Percentiles rank a stretch among this genome's conserved stretches.
These are phyloP conservation scores for Asterophora parasitica DNA, from an alignment of 768 basidiomycete genomes.

Conservation along the genomic window DNA sequence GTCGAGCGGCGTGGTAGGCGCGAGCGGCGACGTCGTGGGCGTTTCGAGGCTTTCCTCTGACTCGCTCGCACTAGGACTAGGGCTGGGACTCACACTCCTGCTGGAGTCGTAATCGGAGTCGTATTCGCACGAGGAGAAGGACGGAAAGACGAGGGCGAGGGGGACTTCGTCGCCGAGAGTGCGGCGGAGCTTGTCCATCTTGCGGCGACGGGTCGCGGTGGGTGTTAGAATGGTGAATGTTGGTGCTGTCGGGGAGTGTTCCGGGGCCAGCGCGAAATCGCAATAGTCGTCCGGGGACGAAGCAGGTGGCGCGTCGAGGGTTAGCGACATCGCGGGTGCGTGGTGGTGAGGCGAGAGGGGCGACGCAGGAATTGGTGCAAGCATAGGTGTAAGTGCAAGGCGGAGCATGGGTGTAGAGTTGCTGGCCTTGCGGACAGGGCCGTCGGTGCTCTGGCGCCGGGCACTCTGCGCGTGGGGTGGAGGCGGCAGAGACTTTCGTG, in stretches of 20 bases:
- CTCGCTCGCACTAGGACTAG: too few relatives aligned
- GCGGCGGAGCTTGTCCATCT: conserved; percentile 60
- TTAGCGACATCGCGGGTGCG: background rate
- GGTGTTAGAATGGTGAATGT: conserved; percentile 40
- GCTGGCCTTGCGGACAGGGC: conserved; percentile 22
- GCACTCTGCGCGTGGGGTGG: too few relatives aligned
- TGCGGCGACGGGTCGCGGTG: conserved; percentile 41
- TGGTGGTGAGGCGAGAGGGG: background rate
- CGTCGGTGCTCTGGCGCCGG: conserved; percentile 3
- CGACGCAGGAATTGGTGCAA: background rate
- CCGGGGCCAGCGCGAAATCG: conserved; percentile 12
- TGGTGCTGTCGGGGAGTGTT: conserved; percentile 26
- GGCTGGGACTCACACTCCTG: too few relatives aligned
- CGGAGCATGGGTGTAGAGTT: conserved; percentile 7
- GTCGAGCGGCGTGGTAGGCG: too few relatives aligned
- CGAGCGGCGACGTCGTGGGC: too few relatives aligned
- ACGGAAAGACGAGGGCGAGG: conserved; percentile 55
- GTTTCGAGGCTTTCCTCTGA: too few relatives aligned
- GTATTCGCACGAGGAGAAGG: background rate
- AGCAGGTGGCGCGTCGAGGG: too few relatives aligned
- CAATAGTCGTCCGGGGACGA: too few relatives aligned
- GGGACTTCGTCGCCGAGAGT: conserved; percentile 64
- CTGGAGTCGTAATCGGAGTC: background rate
- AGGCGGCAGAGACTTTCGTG: conserved; percentile 23
- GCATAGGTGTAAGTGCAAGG: conserved; percentile 16